These are phyloP conservation scores for Lecanosticta acicola DNA, from an alignment of 2,329 filamentous ascomycete species.

Conservation along the genomic window DNA sequence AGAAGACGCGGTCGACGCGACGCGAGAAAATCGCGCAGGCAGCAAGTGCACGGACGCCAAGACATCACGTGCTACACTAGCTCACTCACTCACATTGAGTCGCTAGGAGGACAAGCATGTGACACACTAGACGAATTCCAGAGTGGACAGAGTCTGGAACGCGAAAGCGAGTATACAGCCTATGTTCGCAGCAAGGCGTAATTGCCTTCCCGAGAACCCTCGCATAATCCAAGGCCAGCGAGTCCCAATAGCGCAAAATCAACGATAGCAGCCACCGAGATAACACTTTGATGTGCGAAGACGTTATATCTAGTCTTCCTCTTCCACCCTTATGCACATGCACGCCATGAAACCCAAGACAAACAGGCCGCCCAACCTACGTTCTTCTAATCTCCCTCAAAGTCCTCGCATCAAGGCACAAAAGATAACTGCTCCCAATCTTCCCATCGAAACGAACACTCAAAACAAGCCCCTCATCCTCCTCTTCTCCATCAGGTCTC, in stretches of 20 bases:
- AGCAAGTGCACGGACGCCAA: neutral
- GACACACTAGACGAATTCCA: too few relatives aligned
- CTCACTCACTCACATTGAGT: neutral
- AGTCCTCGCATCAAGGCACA: slow-evolving; percentile 58
- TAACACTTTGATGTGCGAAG: too few relatives aligned
- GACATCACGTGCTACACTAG: neutral
- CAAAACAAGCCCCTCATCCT: slow-evolving; percentile 60
- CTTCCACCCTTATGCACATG: slow-evolving; percentile 5
- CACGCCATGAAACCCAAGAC: slow-evolving; percentile 50
- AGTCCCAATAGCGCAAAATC: too few relatives aligned
- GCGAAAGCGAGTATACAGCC: too few relatives aligned
- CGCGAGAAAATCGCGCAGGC: neutral
- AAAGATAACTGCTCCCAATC: slow-evolving; percentile 56
- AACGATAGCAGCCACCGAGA: too few relatives aligned
- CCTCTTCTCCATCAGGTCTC: slow-evolving; percentile 43
- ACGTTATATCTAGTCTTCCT: too few relatives aligned
- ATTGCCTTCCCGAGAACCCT: too few relatives aligned
- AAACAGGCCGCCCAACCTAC: slow-evolving; percentile 55
- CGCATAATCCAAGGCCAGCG: too few relatives aligned
- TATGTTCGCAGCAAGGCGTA: too few relatives aligned
- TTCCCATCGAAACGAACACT: slow-evolving; percentile 60
- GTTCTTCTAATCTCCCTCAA: slow-evolving; percentile 61
- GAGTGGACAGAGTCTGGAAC: too few relatives aligned
- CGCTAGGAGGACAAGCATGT: too few relatives aligned
- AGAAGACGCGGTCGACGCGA: too few relatives aligned